Evolutionary conservation across 495 filamentous ascomycete genomes (phyloP).

Genomic region (Penicillium crystallinum): DNA sequence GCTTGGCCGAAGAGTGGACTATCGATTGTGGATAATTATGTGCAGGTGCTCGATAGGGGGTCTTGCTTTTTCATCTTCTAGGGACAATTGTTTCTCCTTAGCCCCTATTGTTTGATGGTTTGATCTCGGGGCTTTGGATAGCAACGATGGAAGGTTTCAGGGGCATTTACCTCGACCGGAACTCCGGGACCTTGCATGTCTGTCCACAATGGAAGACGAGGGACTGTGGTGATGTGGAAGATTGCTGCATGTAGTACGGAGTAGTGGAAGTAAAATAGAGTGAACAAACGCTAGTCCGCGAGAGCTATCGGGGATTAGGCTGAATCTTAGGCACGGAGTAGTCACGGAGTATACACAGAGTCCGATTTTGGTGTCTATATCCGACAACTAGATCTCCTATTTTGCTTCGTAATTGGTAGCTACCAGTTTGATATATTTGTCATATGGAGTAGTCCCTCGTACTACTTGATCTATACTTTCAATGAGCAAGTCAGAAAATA

Average conservation of each 20-base stretch:
- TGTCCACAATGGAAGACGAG: neutral
- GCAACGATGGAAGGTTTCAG: neutral
- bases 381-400: too few relatives aligned
- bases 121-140: neutral
- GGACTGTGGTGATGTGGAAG: neutral
- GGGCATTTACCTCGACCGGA: conserved; percentile 4
- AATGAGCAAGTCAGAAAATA: neutral
- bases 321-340: neutral
- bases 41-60: conserved; percentile 15
- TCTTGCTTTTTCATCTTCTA: conserved; percentile 26
- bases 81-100: neutral
- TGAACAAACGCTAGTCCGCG: neutral
- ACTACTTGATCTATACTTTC: neutral
- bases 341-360: neutral
- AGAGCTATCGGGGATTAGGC: neutral
- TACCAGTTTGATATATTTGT: too few relatives aligned
- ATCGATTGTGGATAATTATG: conserved; percentile 9
- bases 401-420: too few relatives aligned
- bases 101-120: neutral
- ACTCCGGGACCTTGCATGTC: conserved; percentile 1
- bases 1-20: neutral
- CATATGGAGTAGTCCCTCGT: too few relatives aligned
- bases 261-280: conserved; percentile 3
- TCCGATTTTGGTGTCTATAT: too few relatives aligned
- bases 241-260: conserved; percentile 7